Percentiles rank a stretch among this genome's conserved stretches.
phyloP scores from a whole-genome alignment of 2,329 filamentous ascomycete genomes.

The Polychaeton citri region DNA sequence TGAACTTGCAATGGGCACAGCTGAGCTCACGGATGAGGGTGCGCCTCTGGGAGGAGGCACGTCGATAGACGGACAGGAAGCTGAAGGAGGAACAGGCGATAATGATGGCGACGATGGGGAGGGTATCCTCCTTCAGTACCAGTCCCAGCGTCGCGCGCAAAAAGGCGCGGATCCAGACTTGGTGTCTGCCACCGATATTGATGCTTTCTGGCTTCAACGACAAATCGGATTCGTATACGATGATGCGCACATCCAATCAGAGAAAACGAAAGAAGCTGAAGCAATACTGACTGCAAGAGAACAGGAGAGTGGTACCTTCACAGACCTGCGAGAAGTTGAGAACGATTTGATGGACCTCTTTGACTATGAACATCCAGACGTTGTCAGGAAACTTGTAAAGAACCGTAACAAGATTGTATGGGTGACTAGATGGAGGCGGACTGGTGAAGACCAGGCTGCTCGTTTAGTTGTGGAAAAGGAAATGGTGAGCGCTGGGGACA shows the following conservation, averaged over 20 bases:
- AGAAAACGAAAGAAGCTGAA: constrained; percentile 77
- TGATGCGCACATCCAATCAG: constrained; percentile 84
- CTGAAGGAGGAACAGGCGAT: constrained; percentile 25
- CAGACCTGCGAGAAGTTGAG: constrained; percentile 80
- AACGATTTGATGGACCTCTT: constrained; percentile 98
- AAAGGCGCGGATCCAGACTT: constrained; percentile 41
- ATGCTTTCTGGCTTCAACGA: constrained; percentile 93
- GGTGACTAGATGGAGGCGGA: constrained; percentile 76
- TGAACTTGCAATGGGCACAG: constrained; percentile 32
- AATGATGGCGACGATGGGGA: constrained; percentile 57
- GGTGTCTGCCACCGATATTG: constrained; percentile 77
- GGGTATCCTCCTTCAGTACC: constrained; percentile 72
- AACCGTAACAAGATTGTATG: constrained; percentile 93
- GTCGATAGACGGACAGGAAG: too few relatives aligned
- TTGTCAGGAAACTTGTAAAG: constrained; percentile 79
- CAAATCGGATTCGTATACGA: constrained; percentile 80
- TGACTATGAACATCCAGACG: constrained; percentile 88
- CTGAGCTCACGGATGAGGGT: constrained; percentile 18
- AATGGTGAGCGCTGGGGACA: constrained; percentile 79
- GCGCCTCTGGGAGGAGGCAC: too few relatives aligned
- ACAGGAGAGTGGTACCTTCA: constrained; percentile 68
- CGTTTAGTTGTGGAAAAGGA: constrained; percentile 71
- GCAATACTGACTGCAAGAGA: constrained; percentile 60
- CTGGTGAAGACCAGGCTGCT: constrained; percentile 62
- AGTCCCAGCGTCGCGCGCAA: constrained; percentile 27